Conservation (phyloP, 345 rosid species). For the Limnanthes douglasii region DNA sequence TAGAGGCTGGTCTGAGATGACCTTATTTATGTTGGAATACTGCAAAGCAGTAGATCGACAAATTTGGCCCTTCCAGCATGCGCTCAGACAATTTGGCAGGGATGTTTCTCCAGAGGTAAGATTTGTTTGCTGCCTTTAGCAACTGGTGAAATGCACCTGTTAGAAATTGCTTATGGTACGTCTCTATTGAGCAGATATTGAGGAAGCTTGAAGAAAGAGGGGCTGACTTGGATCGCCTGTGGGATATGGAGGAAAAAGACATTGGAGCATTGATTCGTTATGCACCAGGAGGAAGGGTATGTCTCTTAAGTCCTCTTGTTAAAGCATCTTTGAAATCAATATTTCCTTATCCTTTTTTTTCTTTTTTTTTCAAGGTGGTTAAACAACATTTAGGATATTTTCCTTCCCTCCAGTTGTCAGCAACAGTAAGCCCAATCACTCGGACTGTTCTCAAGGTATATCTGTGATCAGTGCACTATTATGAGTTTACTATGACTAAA, state of each 20-base stretch:
- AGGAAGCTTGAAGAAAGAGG: slow-evolving; percentile 96
- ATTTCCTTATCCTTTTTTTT: slow-evolving; percentile 5
- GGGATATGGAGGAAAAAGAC: slow-evolving; percentile 93
- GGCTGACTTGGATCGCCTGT: slow-evolving; percentile 62
- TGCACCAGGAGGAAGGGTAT: slow-evolving; percentile 88
- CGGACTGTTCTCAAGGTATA: slow-evolving; percentile 93
- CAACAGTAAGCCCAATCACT: slow-evolving; percentile 93
- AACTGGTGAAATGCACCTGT: slow-evolving; percentile 6
- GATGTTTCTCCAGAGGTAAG: slow-evolving; percentile 73
- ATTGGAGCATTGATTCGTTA: slow-evolving; percentile 88
- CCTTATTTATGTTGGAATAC: slow-evolving; percentile 82
- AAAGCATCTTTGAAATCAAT: slow-evolving; percentile 1
- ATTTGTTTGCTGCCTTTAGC: slow-evolving; percentile 6
- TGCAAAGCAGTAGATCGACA: slow-evolving; percentile 98
- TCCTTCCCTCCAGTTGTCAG: slow-evolving; percentile 65
- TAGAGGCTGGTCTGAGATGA: slow-evolving; percentile 89
- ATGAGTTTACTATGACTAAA: slow-evolving; percentile 3
- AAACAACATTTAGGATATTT: slow-evolving; percentile 80
- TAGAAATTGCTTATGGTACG: slow-evolving; percentile 9
- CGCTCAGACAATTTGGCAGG: slow-evolving; percentile 86
- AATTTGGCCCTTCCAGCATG: slow-evolving; percentile 95
- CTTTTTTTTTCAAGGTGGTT: slow-evolving; percentile 45
- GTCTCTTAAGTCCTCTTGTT: slow-evolving; percentile 8
- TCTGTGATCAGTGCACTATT: slow-evolving; percentile 3
- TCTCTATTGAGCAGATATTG: slow-evolving; percentile 34